Evolutionary conservation across 1,139 yeast species (phyloP), one percentile per base, ranked within the genome.

Genomic region (Scheffersomyces parashehatae): DNA sequence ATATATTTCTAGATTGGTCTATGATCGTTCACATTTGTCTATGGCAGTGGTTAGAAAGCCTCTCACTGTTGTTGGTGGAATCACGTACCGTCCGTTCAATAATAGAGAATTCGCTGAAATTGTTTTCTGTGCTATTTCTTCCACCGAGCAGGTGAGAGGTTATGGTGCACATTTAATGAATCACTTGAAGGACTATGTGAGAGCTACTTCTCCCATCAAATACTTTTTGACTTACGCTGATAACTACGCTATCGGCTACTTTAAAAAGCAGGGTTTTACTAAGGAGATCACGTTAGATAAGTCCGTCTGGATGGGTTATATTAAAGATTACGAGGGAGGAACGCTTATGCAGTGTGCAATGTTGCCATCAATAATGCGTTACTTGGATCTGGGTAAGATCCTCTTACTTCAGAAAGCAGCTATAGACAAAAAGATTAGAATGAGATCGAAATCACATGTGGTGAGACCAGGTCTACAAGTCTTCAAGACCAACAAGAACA

Each of bases 91-190:
- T 46, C 99, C 99, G 2, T 93, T 93, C 66, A 88, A 89, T 58
- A 82, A 83, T 44, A 79, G 97, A 48, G 85, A 82, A 56, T 95
- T 93, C 74, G 99, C 99, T 1, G 99, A 93, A 65, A 93, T 93
- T 69, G 99, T 95, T 20, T 93, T 93, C 59, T 93, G 97, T 77
- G 99, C 99, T 26, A 93, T 93, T 45, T 86, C 96, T 35, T 89
- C 97, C 3, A 89, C 97, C 0, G 99, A 93, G 62, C 99, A 93
- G 69, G 99, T 95, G 24, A 73, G 97, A 51, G 99, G 99, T 32
- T 95, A 93, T 60, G 99, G 99, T 64, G 99, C 99, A 0, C 99
- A 95, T 66, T 67, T 93, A 59, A 93, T 93, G 99, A 93, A 95
- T 65, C 99, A 93, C 68, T 71, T 93, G 53, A 93, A 93, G 61